These are phyloP conservation scores for Leishmania tropica DNA, from an alignment of 208 protist genomes.

Conservation along the genomic window DNA sequence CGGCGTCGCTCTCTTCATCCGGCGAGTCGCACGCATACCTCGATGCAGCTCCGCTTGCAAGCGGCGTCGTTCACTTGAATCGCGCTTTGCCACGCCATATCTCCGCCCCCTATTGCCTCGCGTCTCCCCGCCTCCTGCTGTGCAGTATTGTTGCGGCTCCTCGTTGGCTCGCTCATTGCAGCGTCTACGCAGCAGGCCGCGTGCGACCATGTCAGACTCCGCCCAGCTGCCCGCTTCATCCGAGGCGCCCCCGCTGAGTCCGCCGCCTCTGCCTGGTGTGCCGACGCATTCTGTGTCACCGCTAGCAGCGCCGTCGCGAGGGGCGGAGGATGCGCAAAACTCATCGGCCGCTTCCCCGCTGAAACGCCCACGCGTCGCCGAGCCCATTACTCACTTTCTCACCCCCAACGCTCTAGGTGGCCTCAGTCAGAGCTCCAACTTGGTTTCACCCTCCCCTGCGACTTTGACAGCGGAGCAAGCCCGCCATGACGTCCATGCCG, in stretches of 20 bases:
- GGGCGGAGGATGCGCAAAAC: neutral
- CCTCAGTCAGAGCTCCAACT: neutral
- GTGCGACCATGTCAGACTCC: neutral
- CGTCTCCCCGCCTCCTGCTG: neutral
- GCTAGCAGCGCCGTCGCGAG: neutral
- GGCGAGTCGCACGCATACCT: neutral
- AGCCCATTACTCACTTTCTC: slow-evolving; percentile 33
- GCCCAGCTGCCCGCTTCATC: neutral
- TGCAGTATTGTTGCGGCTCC: neutral
- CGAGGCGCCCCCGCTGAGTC: neutral
- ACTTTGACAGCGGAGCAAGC: neutral
- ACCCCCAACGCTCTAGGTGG: slow-evolving; percentile 4
- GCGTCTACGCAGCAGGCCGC: neutral
- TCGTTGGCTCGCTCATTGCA: neutral
- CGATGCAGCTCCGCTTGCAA: neutral
- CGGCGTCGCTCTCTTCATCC: neutral
- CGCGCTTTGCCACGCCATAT: neutral
- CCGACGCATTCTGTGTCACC: neutral
- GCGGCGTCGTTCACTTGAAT: neutral
- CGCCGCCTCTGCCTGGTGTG: neutral
- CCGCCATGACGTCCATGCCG: neutral
- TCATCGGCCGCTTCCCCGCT: neutral
- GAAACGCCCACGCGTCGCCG: slow-evolving; percentile 42
- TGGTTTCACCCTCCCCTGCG: neutral
- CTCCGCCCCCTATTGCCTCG: neutral